Conservation (phyloP, 179 eudicot genomes). For the Spergularia azorica region DNA sequence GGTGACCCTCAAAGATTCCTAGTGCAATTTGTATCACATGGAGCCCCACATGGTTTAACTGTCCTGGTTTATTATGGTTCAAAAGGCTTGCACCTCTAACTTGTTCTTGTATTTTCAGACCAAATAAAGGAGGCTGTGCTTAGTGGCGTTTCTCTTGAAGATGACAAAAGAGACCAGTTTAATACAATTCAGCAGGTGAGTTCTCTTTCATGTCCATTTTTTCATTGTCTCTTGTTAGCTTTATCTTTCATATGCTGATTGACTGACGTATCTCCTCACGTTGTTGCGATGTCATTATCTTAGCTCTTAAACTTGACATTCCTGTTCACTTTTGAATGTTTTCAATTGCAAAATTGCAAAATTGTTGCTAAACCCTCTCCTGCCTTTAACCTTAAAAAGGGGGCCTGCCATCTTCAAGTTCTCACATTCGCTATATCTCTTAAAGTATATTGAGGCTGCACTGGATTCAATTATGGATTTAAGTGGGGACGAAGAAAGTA, state of each 20-base stretch:
- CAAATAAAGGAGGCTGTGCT: constrained; percentile 88
- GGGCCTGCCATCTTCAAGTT: too few relatives aligned
- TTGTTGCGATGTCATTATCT: neutral
- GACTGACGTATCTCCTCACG: neutral
- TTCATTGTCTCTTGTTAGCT: neutral
- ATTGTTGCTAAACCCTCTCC: too few relatives aligned
- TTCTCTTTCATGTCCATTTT: constrained; percentile 4
- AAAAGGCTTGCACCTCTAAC: constrained; percentile 10
- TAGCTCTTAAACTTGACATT: neutral
- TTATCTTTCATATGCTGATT: neutral
- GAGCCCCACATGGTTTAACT: neutral
- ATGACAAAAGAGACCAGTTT: constrained; percentile 79
- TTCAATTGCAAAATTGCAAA: too few relatives aligned
- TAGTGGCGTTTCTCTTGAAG: constrained; percentile 89
- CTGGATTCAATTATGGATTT: too few relatives aligned
- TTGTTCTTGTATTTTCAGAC: constrained; percentile 46
- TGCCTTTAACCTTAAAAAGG: neutral
- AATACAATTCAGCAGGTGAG: constrained; percentile 88
- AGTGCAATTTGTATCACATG: neutral
- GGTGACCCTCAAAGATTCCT: neutral
- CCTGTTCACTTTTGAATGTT: neutral
- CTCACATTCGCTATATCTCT: too few relatives aligned
- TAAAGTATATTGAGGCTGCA: too few relatives aligned
- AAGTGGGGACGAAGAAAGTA: too few relatives aligned
- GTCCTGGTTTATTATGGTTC: neutral